These are phyloP conservation scores for Xylaria sp. DNA, from an alignment of 2,329 filamentous ascomycete species.

Conservation along the genomic window DNA sequence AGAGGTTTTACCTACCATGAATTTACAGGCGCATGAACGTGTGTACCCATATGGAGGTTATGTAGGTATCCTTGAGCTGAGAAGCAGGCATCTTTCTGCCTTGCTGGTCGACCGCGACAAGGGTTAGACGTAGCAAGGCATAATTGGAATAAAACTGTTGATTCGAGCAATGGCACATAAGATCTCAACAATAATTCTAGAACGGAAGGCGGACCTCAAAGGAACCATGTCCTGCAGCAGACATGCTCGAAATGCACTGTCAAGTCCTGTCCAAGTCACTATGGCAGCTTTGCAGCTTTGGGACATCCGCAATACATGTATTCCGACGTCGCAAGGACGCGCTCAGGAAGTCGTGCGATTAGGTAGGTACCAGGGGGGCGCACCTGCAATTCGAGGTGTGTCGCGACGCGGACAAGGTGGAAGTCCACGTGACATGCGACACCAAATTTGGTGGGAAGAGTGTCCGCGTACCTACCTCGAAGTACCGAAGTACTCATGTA, in stretches of 20 bases:
- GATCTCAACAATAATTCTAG: neutral
- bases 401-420: conserved; percentile 5
- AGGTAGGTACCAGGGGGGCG: neutral
- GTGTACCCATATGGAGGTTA: neutral
- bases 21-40: conserved; percentile 14
- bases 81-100: conserved; percentile 9
- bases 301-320: neutral
- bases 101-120: conserved; percentile 1
- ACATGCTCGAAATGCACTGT: neutral
- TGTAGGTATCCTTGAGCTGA: conserved; percentile 13
- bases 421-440: conserved; percentile 5
- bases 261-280: neutral
- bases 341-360: neutral
- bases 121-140: conserved; percentile 12
- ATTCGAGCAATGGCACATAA: conserved; percentile 4
- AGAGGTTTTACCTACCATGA: conserved; percentile 3
- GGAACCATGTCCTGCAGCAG: neutral
- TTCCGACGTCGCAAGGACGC: neutral
- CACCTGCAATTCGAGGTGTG: neutral
- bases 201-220: neutral
- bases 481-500: neutral
- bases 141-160: conserved; percentile 14
- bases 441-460: neutral
- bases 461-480: neutral
- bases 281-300: conserved; percentile 1